These are phyloP conservation scores for Vigna trinervia DNA, from an alignment of 306 rosid species.

Conservation along the genomic window DNA sequence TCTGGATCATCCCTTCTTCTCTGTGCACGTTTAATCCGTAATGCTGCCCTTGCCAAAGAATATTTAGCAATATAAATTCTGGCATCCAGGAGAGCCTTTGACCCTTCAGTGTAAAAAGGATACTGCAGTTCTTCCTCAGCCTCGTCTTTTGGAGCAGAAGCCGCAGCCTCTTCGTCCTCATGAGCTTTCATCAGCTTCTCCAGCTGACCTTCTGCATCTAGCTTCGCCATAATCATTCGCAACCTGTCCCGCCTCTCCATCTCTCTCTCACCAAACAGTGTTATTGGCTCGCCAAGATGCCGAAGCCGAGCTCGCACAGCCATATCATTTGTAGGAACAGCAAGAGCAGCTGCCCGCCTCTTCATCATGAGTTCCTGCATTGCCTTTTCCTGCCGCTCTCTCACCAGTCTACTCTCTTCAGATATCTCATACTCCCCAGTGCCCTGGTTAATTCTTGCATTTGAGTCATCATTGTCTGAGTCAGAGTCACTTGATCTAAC, in stretches of 20 bases:
- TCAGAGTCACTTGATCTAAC: constrained; percentile 65
- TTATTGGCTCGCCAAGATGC: constrained; percentile 88
- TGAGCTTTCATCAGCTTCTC: constrained; percentile 87
- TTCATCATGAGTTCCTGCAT: constrained; percentile 80
- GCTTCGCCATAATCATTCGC: constrained; percentile 74
- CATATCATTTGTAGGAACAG: constrained; percentile 94
- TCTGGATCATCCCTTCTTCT: constrained; percentile 94
- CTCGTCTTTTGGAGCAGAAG: constrained; percentile 66
- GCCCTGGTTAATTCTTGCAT: constrained; percentile 52
- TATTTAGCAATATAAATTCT: constrained; percentile 76
- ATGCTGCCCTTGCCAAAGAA: constrained; percentile 69
- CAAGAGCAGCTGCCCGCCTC: constrained; percentile 88
- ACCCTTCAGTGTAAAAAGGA: constrained; percentile 90
- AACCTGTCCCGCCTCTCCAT: constrained; percentile 94
- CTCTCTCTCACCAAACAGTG: constrained; percentile 91
- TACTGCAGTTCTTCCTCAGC: constrained; percentile 76
- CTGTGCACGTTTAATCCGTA: constrained; percentile 74
- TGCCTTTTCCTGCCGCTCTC: constrained; percentile 89
- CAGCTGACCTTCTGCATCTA: constrained; percentile 86
- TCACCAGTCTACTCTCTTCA: constrained; percentile 73
- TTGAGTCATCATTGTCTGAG: constrained; percentile 59
- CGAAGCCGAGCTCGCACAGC: constrained; percentile 91
- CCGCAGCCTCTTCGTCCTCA: constrained; percentile 87
- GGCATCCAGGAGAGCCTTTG: constrained; percentile 70
- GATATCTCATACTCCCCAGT: constrained; percentile 79